Evolutionary conservation across 2,329 filamentous ascomycete genomes (phyloP), one percentile per base, ranked within the genome.

Genomic region (Ceratocystiopsis brevicomis): DNA sequence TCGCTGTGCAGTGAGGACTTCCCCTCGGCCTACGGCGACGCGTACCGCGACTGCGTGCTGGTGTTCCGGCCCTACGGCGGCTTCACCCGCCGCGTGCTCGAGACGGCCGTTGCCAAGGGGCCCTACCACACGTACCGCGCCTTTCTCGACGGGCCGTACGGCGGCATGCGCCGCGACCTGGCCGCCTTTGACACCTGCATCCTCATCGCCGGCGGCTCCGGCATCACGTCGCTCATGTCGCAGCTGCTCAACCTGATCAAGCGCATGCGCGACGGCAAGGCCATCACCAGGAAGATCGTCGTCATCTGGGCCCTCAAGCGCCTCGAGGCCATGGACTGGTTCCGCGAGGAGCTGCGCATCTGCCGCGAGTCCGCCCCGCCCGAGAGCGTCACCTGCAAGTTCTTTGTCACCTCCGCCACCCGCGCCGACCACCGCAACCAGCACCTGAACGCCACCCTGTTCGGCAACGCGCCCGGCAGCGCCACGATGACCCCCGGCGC

Each of bases 281-380:
- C 88, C 33, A 84, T 94, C 38, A 95, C 87, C 2, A 84, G 81
- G 57, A 83, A 80, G 50, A 80, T 96, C 6, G 80, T 90, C 15
- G 83, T 96, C 1, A 74, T 96, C n/a, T 96, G 88, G 88, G 78
- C 87, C 6, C 66, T 95, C 51, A 93, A 90, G 61, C 76, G 82
- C 44, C 76, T 90, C 14, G 88, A 95, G 59, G 84, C 85, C 1
- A 85, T 96, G 77, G 85, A 95, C 57, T 96, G 88, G 88, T 96
- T 95, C 68, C 82, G 84, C 50, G 87, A 95, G 61, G 88, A 95
- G 59, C 68, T 95, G 46, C 75, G 86, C 40, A 93, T 95, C 53
- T 94, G 88, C 61, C 75, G 85, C 53, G 84, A 95, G 59, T 80
- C 77, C 41, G 87, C 88, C 11, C 88, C 88, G 1, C 81, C 83